Base-by-base conservation (phyloP, 2,329 filamentous ascomycete genomes). In the Claviceps sorghi region DNA sequence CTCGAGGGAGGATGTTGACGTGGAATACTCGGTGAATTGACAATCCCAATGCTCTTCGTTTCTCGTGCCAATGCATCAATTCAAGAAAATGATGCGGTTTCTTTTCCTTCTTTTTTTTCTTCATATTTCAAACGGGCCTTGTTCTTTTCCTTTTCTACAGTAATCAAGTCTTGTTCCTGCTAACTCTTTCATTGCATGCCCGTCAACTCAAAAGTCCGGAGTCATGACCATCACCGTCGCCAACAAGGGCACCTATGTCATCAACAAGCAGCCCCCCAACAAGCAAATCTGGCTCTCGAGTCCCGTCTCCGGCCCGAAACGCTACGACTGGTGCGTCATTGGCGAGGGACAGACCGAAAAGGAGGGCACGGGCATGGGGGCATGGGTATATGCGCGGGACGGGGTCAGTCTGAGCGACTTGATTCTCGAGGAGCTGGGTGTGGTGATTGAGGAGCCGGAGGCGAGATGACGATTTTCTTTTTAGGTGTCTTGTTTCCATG, bases 181-280 rank as follows among this genome's bases (percentile, higher is more conserved):
- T 26, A 9, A 44, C 13, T 11, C 22, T 4, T 30, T 10, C 26
- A 5, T 11, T 21, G 7, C 15, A n/a, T 32, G 11, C n/a, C 17
- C 11, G 19, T 17, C 36, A 15, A 19, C 11, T 1, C 6, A 15
- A 19, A 15, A 96, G 90, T 79, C 88, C 51, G 91, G 93, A 52
- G 89, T 97, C 52, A 76, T 97, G 60, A 89, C 83, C 57, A 75
- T 97, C 62, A 75, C 72, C 7, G 80, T 87, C 60, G 79, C 81
- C 1, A 72, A 76, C 13, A 73, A 80, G 49, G 89, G 90, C 56
- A 91, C 81, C 32, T 98, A 94, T 65, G 87, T 98, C 55, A 78
- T 98, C 71, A 98, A 98, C 79, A 98, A 98, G 70, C 93, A 98
- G 68, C 93, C 93, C 0, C 89, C 91, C 21, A 97, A 96, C 75